phyloP scores from a whole-genome alignment of 2,329 filamentous ascomycete species.

The Fusarium palustre region DNA sequence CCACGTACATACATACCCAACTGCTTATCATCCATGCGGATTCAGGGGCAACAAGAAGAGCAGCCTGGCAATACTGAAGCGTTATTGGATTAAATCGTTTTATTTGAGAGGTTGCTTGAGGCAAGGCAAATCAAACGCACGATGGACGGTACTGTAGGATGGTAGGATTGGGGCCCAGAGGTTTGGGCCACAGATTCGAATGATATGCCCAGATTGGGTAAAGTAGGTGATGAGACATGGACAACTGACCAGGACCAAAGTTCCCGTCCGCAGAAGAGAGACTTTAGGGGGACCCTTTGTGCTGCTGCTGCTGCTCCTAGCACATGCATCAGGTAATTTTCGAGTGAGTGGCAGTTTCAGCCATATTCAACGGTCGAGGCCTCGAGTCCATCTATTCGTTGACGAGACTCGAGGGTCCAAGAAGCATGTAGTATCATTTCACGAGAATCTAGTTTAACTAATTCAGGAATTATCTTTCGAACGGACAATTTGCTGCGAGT shows the following conservation, averaged over 20 bases:
- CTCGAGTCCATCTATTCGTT: constrained; percentile 11
- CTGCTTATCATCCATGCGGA: constrained; percentile 21
- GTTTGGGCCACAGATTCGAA: constrained; percentile 35
- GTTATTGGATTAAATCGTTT: constrained; percentile 20
- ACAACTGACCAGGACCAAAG: constrained; percentile 28
- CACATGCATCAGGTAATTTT: constrained; percentile 13
- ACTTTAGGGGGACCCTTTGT: constrained; percentile 26
- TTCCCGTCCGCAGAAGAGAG: constrained; percentile 2
- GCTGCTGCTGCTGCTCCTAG: constrained; percentile 19
- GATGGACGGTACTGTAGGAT: not conserved
- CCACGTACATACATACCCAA: constrained; percentile 33
- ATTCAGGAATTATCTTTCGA: constrained; percentile 11
- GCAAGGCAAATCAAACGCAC: constrained; percentile 30
- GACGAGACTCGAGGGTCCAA: not conserved
- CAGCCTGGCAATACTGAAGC: constrained; percentile 36
- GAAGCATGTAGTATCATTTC: not conserved
- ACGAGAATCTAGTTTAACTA: not conserved
- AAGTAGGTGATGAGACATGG: not conserved
- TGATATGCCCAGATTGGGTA: constrained; percentile 39
- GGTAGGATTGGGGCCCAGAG: constrained; percentile 20
- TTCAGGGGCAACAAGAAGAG: constrained; percentile 28
- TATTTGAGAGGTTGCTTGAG: constrained; percentile 12
- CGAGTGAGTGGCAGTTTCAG: constrained; percentile 28
- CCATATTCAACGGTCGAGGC: constrained; percentile 21
- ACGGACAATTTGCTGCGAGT: constrained; percentile 4